Evolutionary conservation across 139 green algal genomes (phyloP), one percentile per base, ranked within the genome.

Genomic region (Chlamydomonas eustigma): DNA sequence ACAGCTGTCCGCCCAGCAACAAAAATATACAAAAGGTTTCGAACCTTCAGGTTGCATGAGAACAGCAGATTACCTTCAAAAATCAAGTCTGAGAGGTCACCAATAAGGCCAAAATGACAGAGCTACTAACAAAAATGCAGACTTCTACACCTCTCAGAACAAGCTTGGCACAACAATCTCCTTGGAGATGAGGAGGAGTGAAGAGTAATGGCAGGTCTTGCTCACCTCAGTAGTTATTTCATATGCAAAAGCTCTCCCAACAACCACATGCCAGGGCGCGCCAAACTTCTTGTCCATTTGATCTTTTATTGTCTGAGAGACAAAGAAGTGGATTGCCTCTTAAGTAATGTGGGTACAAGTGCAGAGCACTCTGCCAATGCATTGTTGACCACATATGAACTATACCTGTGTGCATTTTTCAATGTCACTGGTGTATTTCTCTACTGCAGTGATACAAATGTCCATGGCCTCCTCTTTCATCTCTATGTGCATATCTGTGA

Each of bases 201-300:
- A n/a, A n/a, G n/a, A n/a, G n/a, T n/a, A n/a, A n/a, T n/a, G n/a
- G n/a, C n/a, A n/a, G n/a, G n/a, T 22, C 12, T 58, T 12, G 12
- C 44, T 68, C 37, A 75, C 68, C 68, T 75, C 68, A 34, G 38
- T 51, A 24, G 68, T 75, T 39, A 97, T 84, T 4, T 96, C 88
- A 37, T 94, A 98, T 0, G 88, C 85, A 77, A 96, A 98, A 34
- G 83, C 85, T 58, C 89, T 83, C 28, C 93, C 93, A 25, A 93
- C 90, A 1, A 97, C 87, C 8, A 93, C 89, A 64, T 97, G 91
- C 93, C 93, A 98, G 2, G 90, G 88, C 4, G 82, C 82, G 0
- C 93, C 93, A 86, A 96, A 98, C 74, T 96, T 96, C 64, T 93
- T 95, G 84, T 98, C 93, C 89, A 97, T 93, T n/a, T 84, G 84